A percentile compares a stretch with the other conserved stretches of the same genome.
Conservation (phyloP, 768 basidiomycete species). For the Boletus rex-veris region DNA sequence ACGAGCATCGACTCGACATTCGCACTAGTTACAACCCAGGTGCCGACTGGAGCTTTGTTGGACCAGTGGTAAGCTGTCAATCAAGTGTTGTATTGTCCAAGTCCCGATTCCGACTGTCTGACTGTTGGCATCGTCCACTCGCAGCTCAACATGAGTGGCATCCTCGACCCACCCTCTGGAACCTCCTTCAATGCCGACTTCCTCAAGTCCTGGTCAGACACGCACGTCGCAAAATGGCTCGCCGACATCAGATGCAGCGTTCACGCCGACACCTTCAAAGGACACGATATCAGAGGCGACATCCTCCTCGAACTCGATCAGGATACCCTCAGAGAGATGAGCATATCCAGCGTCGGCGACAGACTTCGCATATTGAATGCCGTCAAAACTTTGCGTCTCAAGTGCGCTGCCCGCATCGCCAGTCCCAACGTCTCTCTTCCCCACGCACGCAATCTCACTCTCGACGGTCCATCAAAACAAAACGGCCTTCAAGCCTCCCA, state of each 20-base stretch:
- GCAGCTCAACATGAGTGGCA: neutral
- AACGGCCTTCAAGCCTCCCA: constrained; percentile 11
- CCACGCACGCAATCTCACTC: neutral
- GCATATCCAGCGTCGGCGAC: constrained; percentile 86
- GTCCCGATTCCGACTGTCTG: no score
- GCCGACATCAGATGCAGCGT: constrained; percentile 67
- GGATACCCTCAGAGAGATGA: constrained; percentile 84
- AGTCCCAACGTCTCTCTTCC: neutral
- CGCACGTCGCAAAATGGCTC: constrained; percentile 75
- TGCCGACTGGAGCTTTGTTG: no score
- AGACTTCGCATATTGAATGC: constrained; percentile 82
- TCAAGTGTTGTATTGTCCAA: no score
- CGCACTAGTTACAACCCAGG: no score
- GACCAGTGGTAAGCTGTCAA: no score
- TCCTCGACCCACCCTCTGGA: constrained; percentile 56
- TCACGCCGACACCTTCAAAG: constrained; percentile 66
- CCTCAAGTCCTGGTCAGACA: constrained; percentile 69
- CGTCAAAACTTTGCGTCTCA: constrained; percentile 72
- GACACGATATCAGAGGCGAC: constrained; percentile 89
- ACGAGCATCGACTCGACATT: no score
- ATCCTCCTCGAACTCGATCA: constrained; percentile 92
- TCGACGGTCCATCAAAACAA: neutral
- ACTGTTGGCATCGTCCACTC: no score
- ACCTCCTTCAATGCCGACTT: constrained; percentile 54
- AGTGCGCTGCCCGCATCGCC: constrained; percentile 36